A percentile compares a stretch with the other conserved stretches of the same genome.
Evolutionary conservation across 2,329 filamentous ascomycete genomes (phyloP).

Genomic region (Chalaropsis ovoidea): DNA sequence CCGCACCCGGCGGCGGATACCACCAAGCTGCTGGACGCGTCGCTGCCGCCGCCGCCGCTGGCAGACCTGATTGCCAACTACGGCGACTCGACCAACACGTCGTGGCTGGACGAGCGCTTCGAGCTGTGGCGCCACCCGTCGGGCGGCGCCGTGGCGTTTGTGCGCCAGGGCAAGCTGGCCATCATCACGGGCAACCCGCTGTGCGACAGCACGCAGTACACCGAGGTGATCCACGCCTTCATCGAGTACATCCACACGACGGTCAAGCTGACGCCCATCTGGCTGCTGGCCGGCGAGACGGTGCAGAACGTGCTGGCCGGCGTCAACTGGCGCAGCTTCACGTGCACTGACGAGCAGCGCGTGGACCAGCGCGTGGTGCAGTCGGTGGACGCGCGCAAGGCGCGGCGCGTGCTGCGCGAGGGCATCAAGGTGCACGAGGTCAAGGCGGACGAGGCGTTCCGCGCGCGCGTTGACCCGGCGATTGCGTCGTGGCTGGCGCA

Average conservation of each 20-base stretch:
- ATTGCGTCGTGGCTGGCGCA: conserved; percentile 69
- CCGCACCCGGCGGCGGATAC: conserved; percentile 84
- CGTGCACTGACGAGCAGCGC: conserved; percentile 80
- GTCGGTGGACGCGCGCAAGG: conserved; percentile 56
- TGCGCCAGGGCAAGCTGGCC: conserved; percentile 63
- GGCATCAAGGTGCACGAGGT: conserved; percentile 72
- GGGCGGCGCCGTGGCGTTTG: conserved; percentile 76
- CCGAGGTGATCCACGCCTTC: conserved; percentile 62
- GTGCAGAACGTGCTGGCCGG: conserved; percentile 71
- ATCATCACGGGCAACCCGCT: conserved; percentile 82
- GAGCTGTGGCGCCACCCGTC: conserved; percentile 71
- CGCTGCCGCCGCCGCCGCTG: conserved; percentile 51
- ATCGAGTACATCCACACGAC: conserved; percentile 65
- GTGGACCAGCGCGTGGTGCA: conserved; percentile 58
- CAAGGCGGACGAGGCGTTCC: conserved; percentile 57
- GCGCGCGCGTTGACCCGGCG: conserved; percentile 57
- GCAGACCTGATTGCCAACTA: conserved; percentile 92
- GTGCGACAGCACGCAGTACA: conserved; percentile 68
- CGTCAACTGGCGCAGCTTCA: conserved; percentile 79
- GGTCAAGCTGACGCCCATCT: conserved; percentile 63
- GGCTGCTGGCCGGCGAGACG: conserved; percentile 74
- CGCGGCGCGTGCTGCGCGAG: conserved; percentile 69
- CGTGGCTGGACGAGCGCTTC: conserved; percentile 83
- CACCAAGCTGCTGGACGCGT: conserved; percentile 38
- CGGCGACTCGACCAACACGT: conserved; percentile 86